Base-by-base conservation (phyloP, 331 rosid genomes). In the Pyrus hybrid region DNA sequence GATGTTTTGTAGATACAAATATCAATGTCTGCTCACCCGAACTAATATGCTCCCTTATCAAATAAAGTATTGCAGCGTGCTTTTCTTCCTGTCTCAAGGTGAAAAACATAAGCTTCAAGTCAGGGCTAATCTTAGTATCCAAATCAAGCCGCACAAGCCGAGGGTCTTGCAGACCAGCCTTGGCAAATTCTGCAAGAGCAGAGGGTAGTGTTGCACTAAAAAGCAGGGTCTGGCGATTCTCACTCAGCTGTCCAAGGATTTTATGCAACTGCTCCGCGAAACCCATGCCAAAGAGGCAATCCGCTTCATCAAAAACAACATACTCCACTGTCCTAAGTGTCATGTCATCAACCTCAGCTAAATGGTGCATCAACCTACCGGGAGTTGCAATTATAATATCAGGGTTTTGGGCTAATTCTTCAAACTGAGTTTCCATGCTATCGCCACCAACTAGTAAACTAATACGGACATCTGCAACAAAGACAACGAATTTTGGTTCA, bases 131-230 rank as follows among this genome's bases (percentile, higher is more conserved):
- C 86, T 76, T 94, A 43, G 91, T 90, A 13, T 94, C 99, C 80
- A 92, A 66, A 81, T 94, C 99, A 20, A 94, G 96, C 25, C 97
- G 89, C 57, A 92, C 89, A 47, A 90, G 97, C 72, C 81, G 93
- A 80, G 97, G 97, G 21, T 94, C 97, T 63, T 93, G 91, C 83
- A 94, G 72, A 67, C 99, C 97, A 20, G 97, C 97, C 89, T 94
- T 94, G 0, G 99, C 97, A 77, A 94, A 94, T 80, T 94, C 99
- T 4, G 99, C 99, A n/a, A 94, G 97, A 9, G 93, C 99, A 51
- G 96, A 90, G 17, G 97, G 97, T 66, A 94, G 70, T 0, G 99
- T 94, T 26, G 97, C 99, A 80, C 99, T 87, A 79, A 94, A 94
- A 61, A 94, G 97, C 84, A 92, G 78, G 26, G 99, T 90, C 86